Evolutionary conservation across 2,329 filamentous ascomycete genomes (phyloP).

Genomic region (Aspergillus sp.): DNA sequence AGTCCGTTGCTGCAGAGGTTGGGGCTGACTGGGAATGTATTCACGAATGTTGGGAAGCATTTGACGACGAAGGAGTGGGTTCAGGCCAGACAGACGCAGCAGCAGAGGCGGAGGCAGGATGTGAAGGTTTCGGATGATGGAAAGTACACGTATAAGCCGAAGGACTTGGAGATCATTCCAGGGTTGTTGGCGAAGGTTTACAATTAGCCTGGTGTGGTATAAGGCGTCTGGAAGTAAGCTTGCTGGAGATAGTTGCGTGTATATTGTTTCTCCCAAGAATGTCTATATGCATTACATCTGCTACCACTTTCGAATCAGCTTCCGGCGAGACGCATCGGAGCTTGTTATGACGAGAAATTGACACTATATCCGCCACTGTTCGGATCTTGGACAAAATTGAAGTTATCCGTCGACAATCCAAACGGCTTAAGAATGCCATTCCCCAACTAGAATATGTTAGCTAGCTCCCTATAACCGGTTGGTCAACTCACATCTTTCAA

Average conservation of each 20-base stretch:
- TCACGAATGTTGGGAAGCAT: conserved; percentile 42
- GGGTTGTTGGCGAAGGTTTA: conserved; percentile 43
- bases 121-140: conserved; percentile 38
- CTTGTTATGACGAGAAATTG: conserved; percentile 62
- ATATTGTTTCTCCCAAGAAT: background rate
- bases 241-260: background rate
- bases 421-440: conserved; percentile 92
- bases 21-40: conserved; percentile 38
- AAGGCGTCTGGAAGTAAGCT: background rate
- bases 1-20: conserved; percentile 39
- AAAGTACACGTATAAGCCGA: conserved; percentile 34
- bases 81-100: conserved; percentile 42
- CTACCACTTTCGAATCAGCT: background rate
- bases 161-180: conserved; percentile 45
- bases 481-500: conserved; percentile 67
- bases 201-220: conserved; percentile 22
- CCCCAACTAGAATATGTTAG: conserved; percentile 58
- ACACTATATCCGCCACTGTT: conserved; percentile 90
- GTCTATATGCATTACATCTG: background rate
- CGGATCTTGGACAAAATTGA: conserved; percentile 89
- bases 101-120: conserved; percentile 38
- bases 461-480: background rate
- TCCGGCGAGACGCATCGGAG: background rate
- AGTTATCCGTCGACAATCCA: conserved; percentile 89
- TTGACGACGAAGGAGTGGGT: conserved; percentile 45